These are phyloP conservation scores for Silene conica DNA, from an alignment of 148 eudicot species.

Conservation along the genomic window DNA sequence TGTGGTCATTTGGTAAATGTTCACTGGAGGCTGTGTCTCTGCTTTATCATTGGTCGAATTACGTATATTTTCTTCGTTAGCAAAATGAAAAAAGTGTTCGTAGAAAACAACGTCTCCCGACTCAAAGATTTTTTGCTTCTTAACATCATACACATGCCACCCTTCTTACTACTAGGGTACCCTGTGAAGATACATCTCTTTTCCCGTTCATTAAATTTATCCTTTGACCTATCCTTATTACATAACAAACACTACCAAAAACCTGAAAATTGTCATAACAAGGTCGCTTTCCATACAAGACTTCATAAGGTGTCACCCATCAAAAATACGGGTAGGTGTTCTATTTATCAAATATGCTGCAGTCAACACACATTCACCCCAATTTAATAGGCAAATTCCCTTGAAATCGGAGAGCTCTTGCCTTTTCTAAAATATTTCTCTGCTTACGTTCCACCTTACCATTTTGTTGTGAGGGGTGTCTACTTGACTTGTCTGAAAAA, in stretches of 20 bases:
- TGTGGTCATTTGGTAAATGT: too few species aligned
- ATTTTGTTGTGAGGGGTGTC: constrained; percentile 16
- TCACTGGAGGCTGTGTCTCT: neutral
- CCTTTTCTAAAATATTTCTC: too few species aligned
- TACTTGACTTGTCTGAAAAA: neutral
- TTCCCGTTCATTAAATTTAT: too few species aligned
- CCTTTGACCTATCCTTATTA: too few species aligned
- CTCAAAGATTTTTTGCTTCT: neutral
- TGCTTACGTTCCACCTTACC: constrained; percentile 1
- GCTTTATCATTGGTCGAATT: neutral
- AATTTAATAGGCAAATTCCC: neutral
- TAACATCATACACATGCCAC: neutral
- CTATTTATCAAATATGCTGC: too few species aligned
- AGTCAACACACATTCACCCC: too few species aligned
- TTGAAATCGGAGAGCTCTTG: neutral
- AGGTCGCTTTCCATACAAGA: too few species aligned
- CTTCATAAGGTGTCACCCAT: too few species aligned
- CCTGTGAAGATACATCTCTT: constrained; percentile 1
- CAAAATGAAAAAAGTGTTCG: neutral
- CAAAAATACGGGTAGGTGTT: too few species aligned
- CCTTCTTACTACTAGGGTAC: neutral
- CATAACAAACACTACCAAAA: too few species aligned
- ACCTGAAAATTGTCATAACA: too few species aligned
- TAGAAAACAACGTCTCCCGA: neutral
- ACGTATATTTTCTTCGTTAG: too few species aligned